Conservation (phyloP, 2,329 filamentous ascomycete genomes). For the Zasmidium citrigriseum region DNA sequence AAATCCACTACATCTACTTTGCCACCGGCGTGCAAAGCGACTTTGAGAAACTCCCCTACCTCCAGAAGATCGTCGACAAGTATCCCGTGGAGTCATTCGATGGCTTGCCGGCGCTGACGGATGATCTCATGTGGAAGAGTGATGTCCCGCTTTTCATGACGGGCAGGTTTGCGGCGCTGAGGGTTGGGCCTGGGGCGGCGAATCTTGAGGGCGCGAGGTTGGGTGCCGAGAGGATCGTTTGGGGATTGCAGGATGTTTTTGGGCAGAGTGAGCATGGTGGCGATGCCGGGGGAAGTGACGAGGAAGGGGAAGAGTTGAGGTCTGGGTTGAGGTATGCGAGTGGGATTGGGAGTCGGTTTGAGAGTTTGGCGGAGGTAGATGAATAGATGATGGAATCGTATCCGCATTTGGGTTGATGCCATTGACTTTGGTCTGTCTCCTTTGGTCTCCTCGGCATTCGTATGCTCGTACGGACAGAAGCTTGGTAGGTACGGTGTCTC, state of each 20-base stretch:
- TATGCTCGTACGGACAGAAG: no score
- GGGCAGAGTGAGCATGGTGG: background rate
- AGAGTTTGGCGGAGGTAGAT: constrained; percentile 32
- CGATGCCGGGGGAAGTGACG: constrained; percentile 1
- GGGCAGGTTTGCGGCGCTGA: constrained; percentile 66
- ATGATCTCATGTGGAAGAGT: constrained; percentile 74
- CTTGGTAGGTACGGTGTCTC: no score
- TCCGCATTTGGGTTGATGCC: no score
- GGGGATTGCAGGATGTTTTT: constrained; percentile 62
- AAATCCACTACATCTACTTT: constrained; percentile 69
- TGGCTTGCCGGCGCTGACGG: constrained; percentile 71
- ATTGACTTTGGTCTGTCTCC: no score
- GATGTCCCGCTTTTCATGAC: constrained; percentile 74
- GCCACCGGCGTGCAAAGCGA: constrained; percentile 72
- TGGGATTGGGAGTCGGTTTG: constrained; percentile 46
- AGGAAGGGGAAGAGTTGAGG: constrained; percentile 25
- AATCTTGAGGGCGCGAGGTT: constrained; percentile 74
- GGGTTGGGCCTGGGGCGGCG: constrained; percentile 69
- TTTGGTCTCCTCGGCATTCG: no score
- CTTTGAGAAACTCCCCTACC: constrained; percentile 60
- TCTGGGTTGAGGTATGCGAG: constrained; percentile 30
- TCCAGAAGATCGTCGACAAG: constrained; percentile 60
- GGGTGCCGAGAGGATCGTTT: constrained; percentile 72
- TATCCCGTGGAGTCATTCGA: constrained; percentile 64
- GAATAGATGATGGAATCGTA: background rate